Conservation (phyloP, 768 basidiomycete genomes). For the Artomyces pyxidatus region DNA sequence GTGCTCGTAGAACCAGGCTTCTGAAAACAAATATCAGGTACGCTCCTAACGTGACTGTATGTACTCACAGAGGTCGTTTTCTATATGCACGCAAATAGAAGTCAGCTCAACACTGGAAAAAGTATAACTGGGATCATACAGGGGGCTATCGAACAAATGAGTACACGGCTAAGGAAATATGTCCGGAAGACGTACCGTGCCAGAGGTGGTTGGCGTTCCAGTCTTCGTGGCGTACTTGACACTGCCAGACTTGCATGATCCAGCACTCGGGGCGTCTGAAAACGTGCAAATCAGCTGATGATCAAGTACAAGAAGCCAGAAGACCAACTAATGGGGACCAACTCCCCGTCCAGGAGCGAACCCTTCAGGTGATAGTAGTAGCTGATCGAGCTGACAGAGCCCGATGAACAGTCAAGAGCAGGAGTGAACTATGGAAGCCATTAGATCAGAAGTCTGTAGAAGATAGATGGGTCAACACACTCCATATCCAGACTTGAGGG, state of each 20-base stretch:
- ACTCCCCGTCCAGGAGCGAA: constrained; percentile 58
- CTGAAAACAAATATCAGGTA: not conserved
- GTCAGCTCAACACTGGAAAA: not conserved
- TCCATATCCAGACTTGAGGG: constrained; percentile 46
- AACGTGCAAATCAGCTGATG: too few relatives aligned
- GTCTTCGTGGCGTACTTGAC: constrained; percentile 56
- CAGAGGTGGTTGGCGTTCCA: constrained; percentile 24
- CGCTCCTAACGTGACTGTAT: not conserved
- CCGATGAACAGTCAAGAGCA: constrained; percentile 34
- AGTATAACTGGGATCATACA: not conserved
- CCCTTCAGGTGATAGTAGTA: constrained; percentile 63
- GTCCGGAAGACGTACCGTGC: constrained; percentile 2
- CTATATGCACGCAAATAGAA: not conserved
- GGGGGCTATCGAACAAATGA: not conserved
- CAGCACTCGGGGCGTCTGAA: constrained; percentile 41
- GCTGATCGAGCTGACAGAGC: constrained; percentile 35
- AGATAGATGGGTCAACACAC: constrained; percentile 25
- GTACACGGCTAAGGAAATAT: too few relatives aligned
- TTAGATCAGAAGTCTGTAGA: not conserved
- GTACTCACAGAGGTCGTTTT: not conserved
- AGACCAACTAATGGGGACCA: constrained; percentile 47
- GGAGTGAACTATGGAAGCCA: constrained; percentile 30
- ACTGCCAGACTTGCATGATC: constrained; percentile 46
- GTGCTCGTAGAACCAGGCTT: not conserved
- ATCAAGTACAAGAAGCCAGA: not conserved